Evolutionary conservation across 306 rosid genomes (phyloP).

Genomic region (Canavalia ensiformis): DNA sequence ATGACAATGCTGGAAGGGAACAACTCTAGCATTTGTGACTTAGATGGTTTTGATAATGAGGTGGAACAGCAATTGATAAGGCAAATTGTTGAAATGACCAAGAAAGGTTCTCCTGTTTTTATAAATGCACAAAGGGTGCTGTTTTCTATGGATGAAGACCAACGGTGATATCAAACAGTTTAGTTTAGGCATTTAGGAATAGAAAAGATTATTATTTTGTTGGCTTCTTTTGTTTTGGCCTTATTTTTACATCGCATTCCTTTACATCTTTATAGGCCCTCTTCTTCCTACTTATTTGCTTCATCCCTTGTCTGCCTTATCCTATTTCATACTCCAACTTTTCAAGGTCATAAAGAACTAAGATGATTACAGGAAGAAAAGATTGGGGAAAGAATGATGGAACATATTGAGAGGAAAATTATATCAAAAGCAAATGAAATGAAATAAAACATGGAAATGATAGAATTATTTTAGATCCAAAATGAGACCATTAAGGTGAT

Average conservation of each 20-base stretch:
- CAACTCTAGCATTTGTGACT: constrained; percentile 46
- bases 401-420: no score
- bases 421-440: no score
- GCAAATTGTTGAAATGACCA: constrained; percentile 90
- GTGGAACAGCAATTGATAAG: constrained; percentile 78
- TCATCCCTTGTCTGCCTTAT: no score
- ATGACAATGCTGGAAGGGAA: constrained; percentile 48
- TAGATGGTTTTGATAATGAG: constrained; percentile 69
- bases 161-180: constrained; percentile 48
- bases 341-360: no score
- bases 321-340: no score
- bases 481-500: no score
- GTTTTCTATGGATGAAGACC: constrained; percentile 66
- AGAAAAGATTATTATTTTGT: constrained; percentile 21
- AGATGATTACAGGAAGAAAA: no score
- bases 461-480: no score
- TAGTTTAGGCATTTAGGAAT: constrained; percentile 52
- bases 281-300: not conserved
- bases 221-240: constrained; percentile 5
- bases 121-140: constrained; percentile 75
- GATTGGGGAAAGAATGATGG: no score
- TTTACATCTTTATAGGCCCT: not conserved
- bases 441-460: no score
- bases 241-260: not conserved
- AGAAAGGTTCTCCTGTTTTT: constrained; percentile 82